Base-by-base conservation (phyloP, 2,329 filamentous ascomycete species). In the Aureobasidium melanogenum region DNA sequence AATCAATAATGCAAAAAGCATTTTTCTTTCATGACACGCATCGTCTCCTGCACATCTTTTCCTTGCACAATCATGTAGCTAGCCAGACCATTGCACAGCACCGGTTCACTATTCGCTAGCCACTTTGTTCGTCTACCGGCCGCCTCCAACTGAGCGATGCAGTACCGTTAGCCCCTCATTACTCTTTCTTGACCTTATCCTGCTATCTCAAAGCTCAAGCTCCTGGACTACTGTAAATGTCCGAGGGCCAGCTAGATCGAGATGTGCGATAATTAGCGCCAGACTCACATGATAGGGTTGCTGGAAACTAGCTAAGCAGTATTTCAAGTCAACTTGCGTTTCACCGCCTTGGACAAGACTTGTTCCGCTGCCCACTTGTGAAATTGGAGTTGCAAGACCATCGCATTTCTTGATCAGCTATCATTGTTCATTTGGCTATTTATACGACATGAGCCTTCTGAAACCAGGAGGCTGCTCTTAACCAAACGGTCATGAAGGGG, bases 261-360 rank as follows among this genome's bases (percentile, higher is more conserved):
- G 54, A 47, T 57, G 5, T 32, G 41, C 44, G 9, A 19, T 17
- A 30, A 47, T 47, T 47, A 38, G 28, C 26, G 54, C 41, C 41
- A 46, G 41, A 22, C 41, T 47, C 54, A 57, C 28, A 47, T 47
- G 54, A 38, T 57, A 47, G 30, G 32, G 19, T 36, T 47, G 41
- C 30, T 57, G 41, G 41, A 47, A 41, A 47, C 41, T 57, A 57
- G 41, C 24, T 47, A 57, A 47, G 26, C 41, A 57, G n/a, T 57
- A 36, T 57, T 47, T 14, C 44, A 47, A 47, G 39, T 47, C 15
- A 32, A 26, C n/a, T 22, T 57, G 41, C 46, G 56, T 50, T 59
- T 48, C 56, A 59, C 56, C 43, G 56, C 43, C 44, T 41, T 59
- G 44, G 17, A 59, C 56, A 50, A 59, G 56, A 59, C 56, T 22